phyloP scores from a whole-genome alignment of 177 flowering plant genomes.

The Vitis hybrid region DNA sequence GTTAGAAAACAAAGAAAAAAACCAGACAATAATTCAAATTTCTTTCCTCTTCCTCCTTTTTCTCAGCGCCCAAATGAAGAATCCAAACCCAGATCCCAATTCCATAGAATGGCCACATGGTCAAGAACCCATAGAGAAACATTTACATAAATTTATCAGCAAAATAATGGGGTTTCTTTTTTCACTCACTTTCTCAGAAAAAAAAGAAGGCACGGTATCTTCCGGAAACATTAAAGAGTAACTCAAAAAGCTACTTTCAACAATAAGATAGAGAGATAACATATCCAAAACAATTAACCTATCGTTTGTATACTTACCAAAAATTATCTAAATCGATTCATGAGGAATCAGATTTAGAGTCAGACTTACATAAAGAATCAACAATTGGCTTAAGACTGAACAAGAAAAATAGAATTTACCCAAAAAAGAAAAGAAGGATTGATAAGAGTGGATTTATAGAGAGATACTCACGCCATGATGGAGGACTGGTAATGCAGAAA shows the following conservation, averaged over 20 bases:
- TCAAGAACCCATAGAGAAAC: neutral
- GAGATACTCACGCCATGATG: constrained; percentile 82
- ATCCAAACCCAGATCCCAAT: too few relatives aligned
- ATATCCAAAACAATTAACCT: constrained; percentile 1
- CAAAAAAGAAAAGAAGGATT: neutral
- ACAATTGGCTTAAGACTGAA: neutral
- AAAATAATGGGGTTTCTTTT: neutral
- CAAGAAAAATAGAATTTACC: neutral
- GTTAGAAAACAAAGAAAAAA: too few relatives aligned
- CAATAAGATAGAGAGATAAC: constrained; percentile 6
- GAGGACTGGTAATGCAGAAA: constrained; percentile 83
- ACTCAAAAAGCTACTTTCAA: constrained; percentile 28
- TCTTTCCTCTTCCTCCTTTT: too few relatives aligned
- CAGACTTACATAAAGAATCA: neutral
- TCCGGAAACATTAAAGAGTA: constrained; percentile 3
- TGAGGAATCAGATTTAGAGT: constrained; percentile 8
- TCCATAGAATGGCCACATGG: neutral
- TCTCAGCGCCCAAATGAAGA: too few relatives aligned
- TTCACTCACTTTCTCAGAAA: neutral
- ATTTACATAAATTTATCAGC: neutral
- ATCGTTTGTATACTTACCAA: neutral
- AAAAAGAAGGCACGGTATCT: constrained; percentile 4
- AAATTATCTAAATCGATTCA: constrained; percentile 20
- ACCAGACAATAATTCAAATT: too few relatives aligned
- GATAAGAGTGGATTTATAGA: neutral